Evolutionary conservation across 2,329 filamentous ascomycete species (phyloP).

Genomic region (Penicillium sp.): DNA sequence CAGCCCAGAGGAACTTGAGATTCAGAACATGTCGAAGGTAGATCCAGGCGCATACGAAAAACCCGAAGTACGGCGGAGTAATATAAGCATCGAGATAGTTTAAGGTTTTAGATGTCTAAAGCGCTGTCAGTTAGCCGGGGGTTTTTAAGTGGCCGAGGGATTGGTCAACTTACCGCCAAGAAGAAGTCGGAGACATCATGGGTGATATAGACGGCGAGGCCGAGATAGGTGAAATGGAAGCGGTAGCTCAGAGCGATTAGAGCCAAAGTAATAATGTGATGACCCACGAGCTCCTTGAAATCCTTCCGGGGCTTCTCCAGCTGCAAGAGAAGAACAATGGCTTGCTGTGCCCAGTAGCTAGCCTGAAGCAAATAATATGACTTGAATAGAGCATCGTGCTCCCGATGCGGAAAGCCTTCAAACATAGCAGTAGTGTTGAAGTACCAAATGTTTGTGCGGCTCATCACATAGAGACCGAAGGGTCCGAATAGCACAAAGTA

Average conservation of each 20-base stretch:
- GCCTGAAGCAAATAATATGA: slow-evolving; percentile 95
- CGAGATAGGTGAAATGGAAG: slow-evolving; percentile 97
- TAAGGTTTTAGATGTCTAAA: slow-evolving; percentile 82
- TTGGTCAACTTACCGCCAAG: slow-evolving; percentile 68
- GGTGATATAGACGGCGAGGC: slow-evolving; percentile 89
- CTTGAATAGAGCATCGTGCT: slow-evolving; percentile 82
- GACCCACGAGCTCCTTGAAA: slow-evolving; percentile 88
- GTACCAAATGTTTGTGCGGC: slow-evolving; percentile 88
- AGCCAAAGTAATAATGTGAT: slow-evolving; percentile 86
- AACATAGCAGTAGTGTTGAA: slow-evolving; percentile 94
- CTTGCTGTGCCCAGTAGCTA: slow-evolving; percentile 94
- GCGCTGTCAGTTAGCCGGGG: neutral
- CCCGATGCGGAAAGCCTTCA: slow-evolving; percentile 81
- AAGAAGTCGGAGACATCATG: slow-evolving; percentile 97
- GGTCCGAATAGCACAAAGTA: slow-evolving; percentile 87
- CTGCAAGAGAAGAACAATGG: slow-evolving; percentile 81
- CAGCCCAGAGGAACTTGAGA: slow-evolving; percentile 52
- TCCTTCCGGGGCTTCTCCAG: slow-evolving; percentile 95
- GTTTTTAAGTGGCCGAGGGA: neutral
- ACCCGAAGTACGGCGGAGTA: slow-evolving; percentile 80
- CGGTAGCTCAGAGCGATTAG: slow-evolving; percentile 88
- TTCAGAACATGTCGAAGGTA: slow-evolving; percentile 81
- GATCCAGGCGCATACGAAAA: slow-evolving; percentile 84
- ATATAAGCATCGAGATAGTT: slow-evolving; percentile 85
- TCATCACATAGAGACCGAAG: slow-evolving; percentile 89